Percentiles rank a stretch among this genome's conserved stretches.
These are phyloP conservation scores for Aurifilum marmelostoma DNA, from an alignment of 2,329 filamentous ascomycete genomes.

Conservation along the genomic window DNA sequence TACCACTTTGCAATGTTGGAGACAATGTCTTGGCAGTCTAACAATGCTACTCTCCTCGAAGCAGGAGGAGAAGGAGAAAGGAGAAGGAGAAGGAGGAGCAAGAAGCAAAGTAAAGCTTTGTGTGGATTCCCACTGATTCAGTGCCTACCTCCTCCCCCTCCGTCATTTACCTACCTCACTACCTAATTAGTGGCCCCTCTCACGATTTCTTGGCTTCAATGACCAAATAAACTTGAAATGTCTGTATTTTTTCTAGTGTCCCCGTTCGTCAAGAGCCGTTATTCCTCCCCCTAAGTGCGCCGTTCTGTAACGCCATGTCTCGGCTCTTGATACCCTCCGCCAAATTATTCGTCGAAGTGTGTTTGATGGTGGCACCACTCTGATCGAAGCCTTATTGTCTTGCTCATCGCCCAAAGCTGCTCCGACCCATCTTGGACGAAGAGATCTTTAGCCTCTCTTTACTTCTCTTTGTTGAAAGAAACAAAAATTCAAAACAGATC, in stretches of 20 bases:
- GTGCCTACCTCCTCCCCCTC: neutral
- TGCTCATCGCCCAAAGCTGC: neutral
- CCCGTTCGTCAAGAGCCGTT: neutral
- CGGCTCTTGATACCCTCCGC: neutral
- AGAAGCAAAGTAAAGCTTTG: neutral
- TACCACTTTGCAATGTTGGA: neutral
- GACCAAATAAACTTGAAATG: neutral
- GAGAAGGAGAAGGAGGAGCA: neutral
- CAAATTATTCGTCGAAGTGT: neutral
- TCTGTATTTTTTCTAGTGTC: neutral
- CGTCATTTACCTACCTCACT: no score
- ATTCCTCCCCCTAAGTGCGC: no score
- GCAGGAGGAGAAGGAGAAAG: neutral
- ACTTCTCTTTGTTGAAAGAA: neutral
- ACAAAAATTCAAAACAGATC: no score
- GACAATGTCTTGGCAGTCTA: neutral
- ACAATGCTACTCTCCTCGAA: neutral
- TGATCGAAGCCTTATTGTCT: neutral
- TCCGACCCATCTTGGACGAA: neutral
- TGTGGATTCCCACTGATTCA: neutral
- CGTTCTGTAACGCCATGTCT: neutral
- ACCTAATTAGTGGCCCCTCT: neutral
- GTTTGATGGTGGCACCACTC: neutral
- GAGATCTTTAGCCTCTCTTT: neutral
- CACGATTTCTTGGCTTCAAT: neutral